Evolutionary conservation across 2,329 filamentous ascomycete genomes (phyloP), one percentile per base, ranked within the genome.

Genomic region (Hirsutella minnesotensis): DNA sequence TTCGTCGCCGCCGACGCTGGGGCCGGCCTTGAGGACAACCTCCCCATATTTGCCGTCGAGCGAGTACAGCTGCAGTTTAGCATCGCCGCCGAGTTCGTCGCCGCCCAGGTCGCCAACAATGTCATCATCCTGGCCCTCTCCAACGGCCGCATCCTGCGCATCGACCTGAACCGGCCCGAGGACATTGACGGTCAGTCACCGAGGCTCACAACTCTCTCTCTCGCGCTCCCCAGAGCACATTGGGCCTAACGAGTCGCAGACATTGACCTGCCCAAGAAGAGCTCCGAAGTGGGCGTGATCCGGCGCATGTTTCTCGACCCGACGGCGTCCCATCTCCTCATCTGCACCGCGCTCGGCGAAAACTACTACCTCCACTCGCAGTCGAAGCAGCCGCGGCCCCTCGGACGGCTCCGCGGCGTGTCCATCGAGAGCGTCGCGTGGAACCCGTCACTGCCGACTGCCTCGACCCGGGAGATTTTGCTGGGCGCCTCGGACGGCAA

Each of bases 361-460:
- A 96, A 94, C 66, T 98, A 89, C 69, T 98, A 98, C 63, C 83
- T 98, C 9, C 92, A 98, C 61, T 90, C 88, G 10, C 90, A 96
- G 60, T 92, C 89, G 29, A 83, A 87, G 52, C 83, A 89, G 50
- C 88, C 90, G 3, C 86, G 92, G 49, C 75, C 82, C 8, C 70
- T 98, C 30, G 80, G 83, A 13, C 77, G 87, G 44, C 66, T 98
- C 42, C 90, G 90, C 53, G 87, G 87, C 22, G 86, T 95, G 13
- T 72, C 79, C 9, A 86, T 98, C 46, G 89, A 95, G 61, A 84
- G 83, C 48, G 73, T 98, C 47, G 88, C 90, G 30, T 98, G 92
- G 92, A 95, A 94, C 56, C 88, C 92, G 1, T 88, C 86, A 3
- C 70, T 90, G 39, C 92, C 92, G 4, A 96, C 90, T 9, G 86